Conservation (phyloP, 1,284 basidiomycete species). For the Cutaneotrichosporon curvatum region DNA sequence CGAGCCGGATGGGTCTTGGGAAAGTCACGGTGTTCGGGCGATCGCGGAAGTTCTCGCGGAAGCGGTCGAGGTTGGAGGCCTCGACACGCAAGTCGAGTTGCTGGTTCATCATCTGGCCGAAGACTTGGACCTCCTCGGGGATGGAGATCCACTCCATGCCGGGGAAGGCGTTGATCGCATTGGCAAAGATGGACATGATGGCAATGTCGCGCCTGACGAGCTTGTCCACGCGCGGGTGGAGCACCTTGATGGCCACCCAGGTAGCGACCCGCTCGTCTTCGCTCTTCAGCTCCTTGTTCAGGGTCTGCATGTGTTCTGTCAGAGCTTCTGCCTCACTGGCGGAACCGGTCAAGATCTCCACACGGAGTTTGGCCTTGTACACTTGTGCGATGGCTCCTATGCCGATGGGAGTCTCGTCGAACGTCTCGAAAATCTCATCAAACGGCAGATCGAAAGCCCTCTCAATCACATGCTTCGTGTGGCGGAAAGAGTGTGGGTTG, state of each 20-base stretch:
- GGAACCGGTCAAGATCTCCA: slow-evolving; percentile 63
- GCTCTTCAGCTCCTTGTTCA: not conserved
- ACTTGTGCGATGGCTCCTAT: slow-evolving; percentile 98
- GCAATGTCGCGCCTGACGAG: slow-evolving; percentile 47
- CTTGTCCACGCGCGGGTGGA: slow-evolving; percentile 53
- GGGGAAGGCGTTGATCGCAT: slow-evolving; percentile 68
- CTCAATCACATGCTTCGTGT: slow-evolving; percentile 80
- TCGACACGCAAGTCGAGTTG: slow-evolving; percentile 90
- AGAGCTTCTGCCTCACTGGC: slow-evolving; percentile 29
- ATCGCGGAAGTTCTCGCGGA: slow-evolving; percentile 75
- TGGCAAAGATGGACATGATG: slow-evolving; percentile 88
- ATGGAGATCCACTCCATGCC: slow-evolving; percentile 96
- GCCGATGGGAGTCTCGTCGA: slow-evolving; percentile 80
- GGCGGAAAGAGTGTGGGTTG: slow-evolving; percentile 68
- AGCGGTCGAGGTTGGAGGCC: slow-evolving; percentile 75
- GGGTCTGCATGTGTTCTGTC: slow-evolving; percentile 31
- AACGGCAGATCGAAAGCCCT: slow-evolving; percentile 75
- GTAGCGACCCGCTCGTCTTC: slow-evolving; percentile 54
- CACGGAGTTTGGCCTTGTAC: slow-evolving; percentile 75
- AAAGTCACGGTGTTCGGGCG: slow-evolving; percentile 77
- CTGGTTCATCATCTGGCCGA: slow-evolving; percentile 94
- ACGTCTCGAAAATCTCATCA: slow-evolving; percentile 84
- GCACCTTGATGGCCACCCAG: slow-evolving; percentile 89
- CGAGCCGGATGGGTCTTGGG: slow-evolving; percentile 64
- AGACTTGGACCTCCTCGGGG: slow-evolving; percentile 89